phyloP scores from a whole-genome alignment of 495 filamentous ascomycete genomes.

The Penicillium goetzii region DNA sequence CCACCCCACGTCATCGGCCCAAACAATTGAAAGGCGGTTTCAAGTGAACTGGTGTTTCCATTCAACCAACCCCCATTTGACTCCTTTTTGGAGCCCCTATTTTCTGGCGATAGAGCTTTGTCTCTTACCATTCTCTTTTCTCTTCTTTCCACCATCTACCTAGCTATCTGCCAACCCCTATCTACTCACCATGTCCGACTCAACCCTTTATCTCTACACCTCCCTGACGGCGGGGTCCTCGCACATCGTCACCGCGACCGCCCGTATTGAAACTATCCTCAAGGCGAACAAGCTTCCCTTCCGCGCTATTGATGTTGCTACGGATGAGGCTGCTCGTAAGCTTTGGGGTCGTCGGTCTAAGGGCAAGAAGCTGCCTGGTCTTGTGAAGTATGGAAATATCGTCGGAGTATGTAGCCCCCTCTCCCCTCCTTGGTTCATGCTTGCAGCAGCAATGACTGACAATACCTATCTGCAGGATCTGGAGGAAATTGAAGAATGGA shows the following conservation, averaged over 20 bases:
- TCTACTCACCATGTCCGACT: slow-evolving; percentile 55
- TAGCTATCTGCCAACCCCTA: not conserved
- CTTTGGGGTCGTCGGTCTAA: slow-evolving; percentile 85
- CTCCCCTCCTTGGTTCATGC: not conserved
- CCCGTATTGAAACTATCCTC: slow-evolving; percentile 92
- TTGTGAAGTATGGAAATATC: slow-evolving; percentile 86
- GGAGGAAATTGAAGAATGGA: slow-evolving; percentile 96
- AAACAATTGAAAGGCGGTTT: not conserved
- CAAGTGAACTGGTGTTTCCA: not conserved
- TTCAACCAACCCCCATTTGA: not conserved
- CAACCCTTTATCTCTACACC: slow-evolving; percentile 89
- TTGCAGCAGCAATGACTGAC: slow-evolving; percentile 12
- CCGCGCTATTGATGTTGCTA: slow-evolving; percentile 88
- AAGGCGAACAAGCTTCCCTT: slow-evolving; percentile 94
- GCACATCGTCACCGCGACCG: slow-evolving; percentile 96
- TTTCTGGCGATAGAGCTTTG: not conserved
- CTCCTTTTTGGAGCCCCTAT: not conserved
- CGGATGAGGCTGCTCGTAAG: slow-evolving; percentile 87
- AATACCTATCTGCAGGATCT: slow-evolving; percentile 65
- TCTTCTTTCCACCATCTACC: not conserved
- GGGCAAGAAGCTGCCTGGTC: slow-evolving; percentile 78
- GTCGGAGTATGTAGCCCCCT: slow-evolving; percentile 69
- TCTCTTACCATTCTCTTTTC: not conserved
- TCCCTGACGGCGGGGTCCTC: slow-evolving; percentile 94
- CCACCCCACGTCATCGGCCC: slow-evolving; percentile 14